Conservation (phyloP, 805 yeast species). For the Pichia cephalocereana region DNA sequence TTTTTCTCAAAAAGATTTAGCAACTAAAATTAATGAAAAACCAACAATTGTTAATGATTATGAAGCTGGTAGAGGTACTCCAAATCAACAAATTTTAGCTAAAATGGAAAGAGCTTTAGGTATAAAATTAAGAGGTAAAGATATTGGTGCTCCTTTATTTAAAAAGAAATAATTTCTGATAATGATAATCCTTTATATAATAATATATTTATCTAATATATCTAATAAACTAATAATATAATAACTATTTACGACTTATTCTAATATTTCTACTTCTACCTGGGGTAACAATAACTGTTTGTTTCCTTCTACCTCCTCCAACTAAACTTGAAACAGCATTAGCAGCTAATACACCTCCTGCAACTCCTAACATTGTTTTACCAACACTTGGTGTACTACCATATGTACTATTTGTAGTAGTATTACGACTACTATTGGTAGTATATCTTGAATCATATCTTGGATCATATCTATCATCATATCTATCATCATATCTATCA, state of each 20-base stretch:
- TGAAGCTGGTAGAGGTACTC: slow-evolving; percentile 94
- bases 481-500: too few relatives aligned
- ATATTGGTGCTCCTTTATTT: slow-evolving; percentile 81
- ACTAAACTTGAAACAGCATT: not conserved
- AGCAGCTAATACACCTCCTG: slow-evolving; percentile 5
- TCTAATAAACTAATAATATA: too few relatives aligned
- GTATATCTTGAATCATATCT: not conserved
- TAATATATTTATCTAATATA: too few relatives aligned
- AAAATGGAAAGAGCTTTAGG: slow-evolving; percentile 93
- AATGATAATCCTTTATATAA: too few relatives aligned
- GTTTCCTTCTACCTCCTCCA: not conserved
- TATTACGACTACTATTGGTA: not conserved
- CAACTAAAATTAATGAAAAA: slow-evolving; percentile 91
- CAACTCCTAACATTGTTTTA: slow-evolving; percentile 5
- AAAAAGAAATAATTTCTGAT: slow-evolving; percentile 35
- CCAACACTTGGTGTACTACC: not conserved
- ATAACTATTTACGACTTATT: too few relatives aligned
- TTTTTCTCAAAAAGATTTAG: slow-evolving; percentile 91
- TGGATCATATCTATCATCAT: not conserved
- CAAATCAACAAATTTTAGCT: slow-evolving; percentile 89
- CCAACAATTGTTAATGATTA: slow-evolving; percentile 93
- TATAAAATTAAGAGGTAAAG: slow-evolving; percentile 91
- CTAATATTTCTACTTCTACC: not conserved
- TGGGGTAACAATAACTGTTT: not conserved
- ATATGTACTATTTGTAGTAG: not conserved